Evolutionary conservation across 192 early-diverging fungal species (phyloP).

Genomic region (Rhizophagus clarus): DNA sequence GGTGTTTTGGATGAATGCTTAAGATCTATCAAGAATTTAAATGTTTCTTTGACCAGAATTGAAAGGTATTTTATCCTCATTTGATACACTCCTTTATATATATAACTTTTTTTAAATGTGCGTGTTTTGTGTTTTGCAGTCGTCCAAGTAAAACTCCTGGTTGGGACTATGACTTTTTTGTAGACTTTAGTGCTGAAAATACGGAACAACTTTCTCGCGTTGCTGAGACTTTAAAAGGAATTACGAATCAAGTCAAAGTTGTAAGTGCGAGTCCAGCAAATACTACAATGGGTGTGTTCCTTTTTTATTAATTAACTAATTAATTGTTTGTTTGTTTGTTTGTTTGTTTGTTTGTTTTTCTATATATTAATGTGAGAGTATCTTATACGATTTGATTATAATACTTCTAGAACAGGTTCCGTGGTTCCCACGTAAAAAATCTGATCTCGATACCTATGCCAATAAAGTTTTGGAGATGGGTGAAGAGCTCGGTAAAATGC

Average conservation of each 20-base stretch:
- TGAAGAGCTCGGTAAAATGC: conserved; percentile 67
- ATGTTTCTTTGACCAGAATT: conserved; percentile 90
- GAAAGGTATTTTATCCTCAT: conserved; percentile 66
- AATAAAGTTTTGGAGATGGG: conserved; percentile 93
- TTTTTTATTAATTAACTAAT: no score
- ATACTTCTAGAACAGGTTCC: conserved; percentile 51
- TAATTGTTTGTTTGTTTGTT: no score
- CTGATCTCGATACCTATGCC: conserved; percentile 90
- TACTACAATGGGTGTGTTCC: conserved; percentile 39
- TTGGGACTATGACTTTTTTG: conserved; percentile 91
- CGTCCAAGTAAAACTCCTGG: conserved; percentile 80
- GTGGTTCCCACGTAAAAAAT: conserved; percentile 94
- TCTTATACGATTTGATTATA: neutral
- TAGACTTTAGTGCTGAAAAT: conserved; percentile 79
- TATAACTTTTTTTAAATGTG: neutral
- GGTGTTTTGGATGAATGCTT: conserved; percentile 87
- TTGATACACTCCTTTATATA: neutral
- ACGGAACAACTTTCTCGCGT: conserved; percentile 62
- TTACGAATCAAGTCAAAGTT: conserved; percentile 73
- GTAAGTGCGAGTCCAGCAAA: conserved; percentile 55
- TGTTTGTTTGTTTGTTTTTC: no score
- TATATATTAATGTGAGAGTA: no score
- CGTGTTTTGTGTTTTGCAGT: conserved; percentile 32
- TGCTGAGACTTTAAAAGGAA: conserved; percentile 60
- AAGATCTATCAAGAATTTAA: conserved; percentile 62